Conservation (phyloP, 169 alveolate genomes). For the Plasmodium gaboni region DNA sequence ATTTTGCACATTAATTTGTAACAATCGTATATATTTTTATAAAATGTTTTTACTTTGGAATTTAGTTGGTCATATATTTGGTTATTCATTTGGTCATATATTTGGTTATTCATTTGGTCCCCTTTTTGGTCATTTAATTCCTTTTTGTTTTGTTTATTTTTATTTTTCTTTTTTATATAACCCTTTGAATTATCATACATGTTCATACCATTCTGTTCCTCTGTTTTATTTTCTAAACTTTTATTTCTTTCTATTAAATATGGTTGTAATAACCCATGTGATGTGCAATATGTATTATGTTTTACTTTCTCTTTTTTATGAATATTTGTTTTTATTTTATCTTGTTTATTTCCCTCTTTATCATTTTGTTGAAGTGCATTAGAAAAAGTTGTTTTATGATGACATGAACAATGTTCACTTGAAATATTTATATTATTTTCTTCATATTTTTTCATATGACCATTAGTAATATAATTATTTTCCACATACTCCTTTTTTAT, state of each 20-base stretch:
- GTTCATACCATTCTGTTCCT: too few species aligned
- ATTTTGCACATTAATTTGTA: constrained; percentile 49
- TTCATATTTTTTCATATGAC: background rate
- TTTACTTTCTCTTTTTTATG: background rate
- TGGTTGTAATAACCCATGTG: too few species aligned
- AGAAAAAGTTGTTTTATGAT: background rate
- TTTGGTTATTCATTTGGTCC: too few species aligned
- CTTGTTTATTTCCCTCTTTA: background rate
- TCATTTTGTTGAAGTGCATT: background rate
- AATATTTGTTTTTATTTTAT: background rate
- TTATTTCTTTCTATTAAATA: too few species aligned
- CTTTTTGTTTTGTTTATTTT: too few species aligned
- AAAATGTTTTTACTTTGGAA: constrained; percentile 20
- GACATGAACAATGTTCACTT: background rate
- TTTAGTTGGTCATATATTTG: constrained; percentile 5
- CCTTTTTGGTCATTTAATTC: too few species aligned
- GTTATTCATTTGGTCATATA: background rate
- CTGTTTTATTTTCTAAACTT: too few species aligned
- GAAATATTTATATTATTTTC: background rate
- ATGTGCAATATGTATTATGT: background rate
- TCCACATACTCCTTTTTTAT: too few species aligned
- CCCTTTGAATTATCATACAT: too few species aligned
- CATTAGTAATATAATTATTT: too few species aligned
- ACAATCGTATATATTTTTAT: constrained; percentile 54
- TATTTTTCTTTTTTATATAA: too few species aligned